These are phyloP conservation scores for Solanum corneliomulleri DNA, from an alignment of 257 asterid species.

Conservation along the genomic window DNA sequence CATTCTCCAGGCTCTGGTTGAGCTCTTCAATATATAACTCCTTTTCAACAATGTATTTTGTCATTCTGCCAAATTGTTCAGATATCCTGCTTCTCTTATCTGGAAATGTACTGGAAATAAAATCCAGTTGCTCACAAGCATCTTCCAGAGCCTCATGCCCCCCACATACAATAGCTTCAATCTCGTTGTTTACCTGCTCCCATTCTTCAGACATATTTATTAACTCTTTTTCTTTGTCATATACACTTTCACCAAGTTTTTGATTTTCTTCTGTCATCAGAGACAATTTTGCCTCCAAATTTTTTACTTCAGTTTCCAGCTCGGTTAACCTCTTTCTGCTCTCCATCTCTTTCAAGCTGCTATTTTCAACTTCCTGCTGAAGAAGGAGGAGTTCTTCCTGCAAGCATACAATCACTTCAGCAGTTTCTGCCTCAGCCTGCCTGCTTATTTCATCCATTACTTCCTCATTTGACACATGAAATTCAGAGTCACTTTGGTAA, in stretches of 20 bases:
- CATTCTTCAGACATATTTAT: slow-evolving; percentile 36
- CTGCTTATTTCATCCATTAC: slow-evolving; percentile 73
- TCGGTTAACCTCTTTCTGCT: slow-evolving; percentile 27
- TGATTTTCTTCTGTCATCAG: slow-evolving; percentile 37
- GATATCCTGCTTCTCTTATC: slow-evolving; percentile 41
- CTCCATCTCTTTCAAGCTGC: slow-evolving; percentile 58
- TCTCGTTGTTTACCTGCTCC: slow-evolving; percentile 43
- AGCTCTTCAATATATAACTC: slow-evolving; percentile 62
- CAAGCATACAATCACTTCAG: slow-evolving; percentile 91
- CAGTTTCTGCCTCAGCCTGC: slow-evolving; percentile 98
- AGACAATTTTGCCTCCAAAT: slow-evolving; percentile 31
- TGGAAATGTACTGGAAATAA: slow-evolving; percentile 41
- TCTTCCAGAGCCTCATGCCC: slow-evolving; percentile 67
- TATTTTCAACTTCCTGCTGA: slow-evolving; percentile 65
- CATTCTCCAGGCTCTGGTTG: slow-evolving; percentile 58
- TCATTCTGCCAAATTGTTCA: slow-evolving; percentile 58
- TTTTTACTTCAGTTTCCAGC: slow-evolving; percentile 36
- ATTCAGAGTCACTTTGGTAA: slow-evolving; percentile 50
- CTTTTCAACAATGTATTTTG: slow-evolving; percentile 48
- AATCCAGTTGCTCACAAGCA: slow-evolving; percentile 46
- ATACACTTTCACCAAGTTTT: slow-evolving; percentile 34
- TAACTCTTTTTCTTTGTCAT: slow-evolving; percentile 46
- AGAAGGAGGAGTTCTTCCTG: slow-evolving; percentile 84
- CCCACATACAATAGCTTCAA: slow-evolving; percentile 54
- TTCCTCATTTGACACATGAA: slow-evolving; percentile 49